These are phyloP conservation scores for Colletotrichum graminicola DNA, from an alignment of 2,329 filamentous ascomycete genomes.

Conservation along the genomic window DNA sequence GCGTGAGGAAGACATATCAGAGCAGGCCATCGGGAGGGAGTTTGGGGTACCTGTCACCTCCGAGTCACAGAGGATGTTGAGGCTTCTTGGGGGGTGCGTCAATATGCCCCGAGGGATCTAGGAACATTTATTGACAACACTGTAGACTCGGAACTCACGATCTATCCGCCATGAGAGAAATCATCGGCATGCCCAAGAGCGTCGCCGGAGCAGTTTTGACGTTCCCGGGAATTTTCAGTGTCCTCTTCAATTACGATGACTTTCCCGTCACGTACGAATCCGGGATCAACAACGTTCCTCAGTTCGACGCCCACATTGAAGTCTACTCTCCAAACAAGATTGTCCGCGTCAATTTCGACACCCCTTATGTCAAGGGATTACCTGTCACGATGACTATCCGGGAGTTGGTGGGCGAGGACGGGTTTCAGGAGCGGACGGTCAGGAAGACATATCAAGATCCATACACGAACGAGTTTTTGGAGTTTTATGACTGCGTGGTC, in stretches of 20 bases:
- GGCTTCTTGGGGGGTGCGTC: conserved; percentile 45
- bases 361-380: conserved; percentile 68
- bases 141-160: conserved; percentile 63
- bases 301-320: conserved; percentile 65
- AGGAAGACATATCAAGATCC: conserved; percentile 60
- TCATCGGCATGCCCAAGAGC: conserved; percentile 58
- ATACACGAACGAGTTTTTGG: conserved; percentile 53
- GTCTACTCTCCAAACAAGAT: conserved; percentile 67
- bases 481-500: conserved; percentile 49
- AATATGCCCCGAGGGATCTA: no score
- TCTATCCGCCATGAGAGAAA: conserved; percentile 64
- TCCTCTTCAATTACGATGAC: conserved; percentile 57
- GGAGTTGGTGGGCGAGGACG: conserved; percentile 55
- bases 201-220: conserved; percentile 51
- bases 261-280: conserved; percentile 70
- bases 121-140: not conserved
- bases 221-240: conserved; percentile 51
- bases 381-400: conserved; percentile 62
- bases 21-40: conserved; percentile 49
- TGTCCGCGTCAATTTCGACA: conserved; percentile 67
- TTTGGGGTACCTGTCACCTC: conserved; percentile 49
- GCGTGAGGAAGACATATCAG: conserved; percentile 46
- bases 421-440: conserved; percentile 55
- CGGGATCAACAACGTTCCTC: conserved; percentile 64
- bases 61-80: conserved; percentile 46